Percentiles rank a stretch among this genome's conserved stretches.
Evolutionary conservation across 257 asterid genomes (phyloP).

Genomic region (Scutellaria baicalensis): DNA sequence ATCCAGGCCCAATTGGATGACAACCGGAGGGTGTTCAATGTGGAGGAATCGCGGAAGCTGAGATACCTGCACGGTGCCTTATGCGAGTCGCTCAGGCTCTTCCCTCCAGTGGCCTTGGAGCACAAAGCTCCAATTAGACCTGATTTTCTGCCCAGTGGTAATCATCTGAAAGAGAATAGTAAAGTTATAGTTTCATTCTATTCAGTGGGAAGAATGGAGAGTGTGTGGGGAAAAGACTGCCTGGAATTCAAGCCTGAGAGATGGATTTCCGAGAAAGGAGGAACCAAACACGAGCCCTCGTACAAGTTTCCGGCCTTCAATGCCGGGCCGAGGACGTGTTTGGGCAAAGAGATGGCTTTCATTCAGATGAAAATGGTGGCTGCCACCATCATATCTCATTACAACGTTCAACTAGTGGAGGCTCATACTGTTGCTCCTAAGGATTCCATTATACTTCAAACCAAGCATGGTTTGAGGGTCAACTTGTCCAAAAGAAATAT

Average conservation of each 20-base stretch:
- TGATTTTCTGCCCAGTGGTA: slow-evolving; percentile 37
- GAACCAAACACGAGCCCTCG: slow-evolving; percentile 41
- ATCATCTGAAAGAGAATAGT: not conserved
- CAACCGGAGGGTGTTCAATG: slow-evolving; percentile 19
- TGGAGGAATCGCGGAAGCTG: slow-evolving; percentile 28
- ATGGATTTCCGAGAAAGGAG: slow-evolving; percentile 36
- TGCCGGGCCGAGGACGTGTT: slow-evolving; percentile 53
- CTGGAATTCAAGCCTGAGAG: slow-evolving; percentile 52
- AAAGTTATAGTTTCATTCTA: slow-evolving; percentile 37
- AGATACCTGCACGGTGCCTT: slow-evolving; percentile 50
- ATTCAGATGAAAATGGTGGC: slow-evolving; percentile 58
- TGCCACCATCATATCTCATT: slow-evolving; percentile 29
- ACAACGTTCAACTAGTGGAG: slow-evolving; percentile 26
- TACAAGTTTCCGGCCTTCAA: slow-evolving; percentile 57
- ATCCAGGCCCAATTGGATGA: not conserved
- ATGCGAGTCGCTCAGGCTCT: slow-evolving; percentile 44
- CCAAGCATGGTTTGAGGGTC: slow-evolving; percentile 43
- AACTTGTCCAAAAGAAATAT: slow-evolving; percentile 21
- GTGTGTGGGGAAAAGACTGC: slow-evolving; percentile 50
- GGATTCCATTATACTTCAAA: slow-evolving; percentile 38
- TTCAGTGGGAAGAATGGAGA: slow-evolving; percentile 45
- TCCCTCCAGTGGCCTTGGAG: slow-evolving; percentile 48
- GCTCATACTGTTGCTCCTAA: slow-evolving; percentile 24
- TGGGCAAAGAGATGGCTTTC: slow-evolving; percentile 57
- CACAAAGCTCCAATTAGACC: slow-evolving; percentile 35